A percentile compares a stretch with the other conserved stretches of the same genome.
Conservation (phyloP, 441 rosid species). For the Corymbia citriodora region DNA sequence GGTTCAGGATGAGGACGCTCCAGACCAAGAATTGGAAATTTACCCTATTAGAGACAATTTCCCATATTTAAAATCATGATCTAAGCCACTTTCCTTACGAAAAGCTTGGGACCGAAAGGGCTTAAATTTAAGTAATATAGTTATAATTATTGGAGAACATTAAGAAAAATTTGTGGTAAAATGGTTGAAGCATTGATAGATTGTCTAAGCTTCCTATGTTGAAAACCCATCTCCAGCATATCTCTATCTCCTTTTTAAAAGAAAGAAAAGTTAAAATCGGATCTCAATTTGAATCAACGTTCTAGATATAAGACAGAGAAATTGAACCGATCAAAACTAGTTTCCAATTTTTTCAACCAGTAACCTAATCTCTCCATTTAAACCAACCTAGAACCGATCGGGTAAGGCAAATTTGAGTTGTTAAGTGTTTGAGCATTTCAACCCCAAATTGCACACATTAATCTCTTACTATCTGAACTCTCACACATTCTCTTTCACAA, state of each 20-base stretch:
- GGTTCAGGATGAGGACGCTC: background rate
- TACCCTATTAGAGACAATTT: background rate
- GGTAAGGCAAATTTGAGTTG: background rate
- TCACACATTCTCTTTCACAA: background rate
- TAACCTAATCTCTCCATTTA: background rate
- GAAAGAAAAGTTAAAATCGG: background rate
- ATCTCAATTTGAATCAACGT: background rate
- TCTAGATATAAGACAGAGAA: background rate
- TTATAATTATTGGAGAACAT: background rate
- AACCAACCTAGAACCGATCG: background rate
- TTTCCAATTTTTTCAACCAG: background rate
- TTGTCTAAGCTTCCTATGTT: background rate
- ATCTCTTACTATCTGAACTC: background rate
- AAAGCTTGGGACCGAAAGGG: background rate
- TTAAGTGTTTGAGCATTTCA: background rate
- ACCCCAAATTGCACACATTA: background rate
- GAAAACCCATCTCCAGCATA: background rate
- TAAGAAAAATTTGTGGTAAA: background rate
- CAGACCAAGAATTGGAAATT: background rate
- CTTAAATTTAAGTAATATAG: background rate
- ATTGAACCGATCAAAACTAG: background rate
- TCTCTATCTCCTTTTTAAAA: background rate
- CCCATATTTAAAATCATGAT: background rate
- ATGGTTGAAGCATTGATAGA: background rate
- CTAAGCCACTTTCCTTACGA: background rate